phyloP scores from a whole-genome alignment of 768 basidiomycete species.

The Hygrocybe punicea region DNA sequence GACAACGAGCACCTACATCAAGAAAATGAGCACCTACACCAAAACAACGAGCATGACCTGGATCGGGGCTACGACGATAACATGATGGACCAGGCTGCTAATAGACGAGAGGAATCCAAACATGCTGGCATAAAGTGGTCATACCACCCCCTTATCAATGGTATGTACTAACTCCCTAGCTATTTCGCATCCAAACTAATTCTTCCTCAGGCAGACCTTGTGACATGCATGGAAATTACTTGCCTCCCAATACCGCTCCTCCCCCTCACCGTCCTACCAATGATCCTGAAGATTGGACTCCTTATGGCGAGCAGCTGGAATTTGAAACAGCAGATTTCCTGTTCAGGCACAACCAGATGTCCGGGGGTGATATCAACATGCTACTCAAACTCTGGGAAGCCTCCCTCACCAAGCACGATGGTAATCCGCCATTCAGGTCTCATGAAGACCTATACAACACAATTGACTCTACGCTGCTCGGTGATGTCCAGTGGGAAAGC shows the following conservation, averaged over 20 bases:
- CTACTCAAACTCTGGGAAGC: conserved; percentile 26
- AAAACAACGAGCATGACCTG: too few relatives aligned
- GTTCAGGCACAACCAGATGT: conserved; percentile 20
- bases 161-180: not conserved
- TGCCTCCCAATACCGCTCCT: conserved; percentile 1
- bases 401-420: not conserved
- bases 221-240: conserved; percentile 7
- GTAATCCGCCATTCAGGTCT: conserved; percentile 18
- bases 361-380: conserved; percentile 20
- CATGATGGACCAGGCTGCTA: too few relatives aligned
- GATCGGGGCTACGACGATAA: too few relatives aligned
- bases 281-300: conserved; percentile 17
- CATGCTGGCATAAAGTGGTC: conserved; percentile 6
- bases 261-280: conserved; percentile 7
- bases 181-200: not conserved
- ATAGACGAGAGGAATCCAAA: too few relatives aligned
- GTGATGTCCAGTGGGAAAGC: conserved; percentile 27
- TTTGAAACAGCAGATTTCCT: conserved; percentile 17
- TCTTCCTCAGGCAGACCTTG: conserved; percentile 11
- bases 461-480: conserved; percentile 23
- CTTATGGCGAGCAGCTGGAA: not conserved
- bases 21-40: too few relatives aligned
- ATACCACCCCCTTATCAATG: conserved; percentile 4
- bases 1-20: too few relatives aligned
- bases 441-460: conserved; percentile 23